These are phyloP conservation scores for Boletus albobrunnescens DNA, from an alignment of 1,284 basidiomycete genomes.

Conservation along the genomic window DNA sequence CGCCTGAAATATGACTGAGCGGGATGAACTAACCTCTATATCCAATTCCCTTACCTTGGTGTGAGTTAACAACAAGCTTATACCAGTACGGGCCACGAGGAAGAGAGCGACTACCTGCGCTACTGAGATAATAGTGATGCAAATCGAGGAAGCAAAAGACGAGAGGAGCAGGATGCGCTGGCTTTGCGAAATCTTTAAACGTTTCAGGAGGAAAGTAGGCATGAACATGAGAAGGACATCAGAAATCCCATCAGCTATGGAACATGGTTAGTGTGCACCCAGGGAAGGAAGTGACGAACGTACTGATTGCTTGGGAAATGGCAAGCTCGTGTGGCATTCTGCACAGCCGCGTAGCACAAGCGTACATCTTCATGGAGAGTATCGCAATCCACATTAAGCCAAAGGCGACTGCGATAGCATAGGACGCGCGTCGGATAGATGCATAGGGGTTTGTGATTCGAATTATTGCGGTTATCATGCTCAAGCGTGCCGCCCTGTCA, in stretches of 20 bases:
- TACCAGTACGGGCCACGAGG: neutral
- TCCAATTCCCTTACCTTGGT: constrained; percentile 16
- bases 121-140: constrained; percentile 16
- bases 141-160: constrained; percentile 21
- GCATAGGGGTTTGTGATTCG: constrained; percentile 8
- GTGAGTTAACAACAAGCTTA: constrained; percentile 9
- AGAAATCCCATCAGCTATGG: constrained; percentile 28
- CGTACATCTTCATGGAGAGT: constrained; percentile 9
- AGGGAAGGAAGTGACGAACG: neutral
- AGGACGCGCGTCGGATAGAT: neutral
- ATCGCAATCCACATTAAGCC: constrained; percentile 15
- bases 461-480: constrained; percentile 15
- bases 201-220: constrained; percentile 16
- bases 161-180: constrained; percentile 15
- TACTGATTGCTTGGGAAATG: constrained; percentile 16
- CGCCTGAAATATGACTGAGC: constrained; percentile 6
- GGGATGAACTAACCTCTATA: neutral
- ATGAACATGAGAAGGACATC: constrained; percentile 16
- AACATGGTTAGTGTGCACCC: neutral
- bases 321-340: neutral
- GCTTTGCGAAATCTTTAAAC: constrained; percentile 11
- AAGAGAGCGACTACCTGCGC: constrained; percentile 10
- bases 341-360: neutral
- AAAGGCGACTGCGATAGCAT: constrained; percentile 9
- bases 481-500: constrained; percentile 17